phyloP scores from a whole-genome alignment of 768 basidiomycete genomes.

The Tulasnella sp. region DNA sequence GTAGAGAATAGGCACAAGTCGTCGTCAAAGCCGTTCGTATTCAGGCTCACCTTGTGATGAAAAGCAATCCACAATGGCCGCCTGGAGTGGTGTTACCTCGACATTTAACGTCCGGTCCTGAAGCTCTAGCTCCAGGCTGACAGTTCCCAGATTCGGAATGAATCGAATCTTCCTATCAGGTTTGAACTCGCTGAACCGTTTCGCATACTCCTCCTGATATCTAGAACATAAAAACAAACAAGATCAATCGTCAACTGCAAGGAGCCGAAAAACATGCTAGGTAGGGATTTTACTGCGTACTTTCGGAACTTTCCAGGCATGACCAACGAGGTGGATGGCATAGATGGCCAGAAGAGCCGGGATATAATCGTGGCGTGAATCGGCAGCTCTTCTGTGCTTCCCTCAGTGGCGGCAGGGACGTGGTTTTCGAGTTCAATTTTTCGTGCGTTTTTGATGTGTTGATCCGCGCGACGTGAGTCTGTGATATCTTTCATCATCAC shows the following conservation, averaged over 20 bases:
- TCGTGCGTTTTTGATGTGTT: slow-evolving; percentile 53
- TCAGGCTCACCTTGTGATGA: slow-evolving; percentile 45
- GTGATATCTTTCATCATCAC: slow-evolving; percentile 98
- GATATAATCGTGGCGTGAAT: slow-evolving; percentile 90
- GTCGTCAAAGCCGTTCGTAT: neutral
- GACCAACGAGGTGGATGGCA: slow-evolving; percentile 43
- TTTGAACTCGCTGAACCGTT: slow-evolving; percentile 72
- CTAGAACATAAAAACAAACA: slow-evolving; percentile 29
- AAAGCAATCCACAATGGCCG: slow-evolving; percentile 82
- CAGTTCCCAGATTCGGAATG: slow-evolving; percentile 80
- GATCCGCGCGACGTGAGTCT: slow-evolving; percentile 82
- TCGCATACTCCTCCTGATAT: slow-evolving; percentile 63
- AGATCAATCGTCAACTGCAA: neutral
- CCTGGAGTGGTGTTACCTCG: slow-evolving; percentile 75
- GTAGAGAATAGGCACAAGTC: neutral
- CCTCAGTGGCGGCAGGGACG: neutral
- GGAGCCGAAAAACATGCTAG: neutral
- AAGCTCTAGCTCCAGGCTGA: slow-evolving; percentile 69
- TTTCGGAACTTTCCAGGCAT: slow-evolving; percentile 79
- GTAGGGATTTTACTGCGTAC: slow-evolving; percentile 35
- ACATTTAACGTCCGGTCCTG: slow-evolving; percentile 66
- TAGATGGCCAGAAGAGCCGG: slow-evolving; percentile 88
- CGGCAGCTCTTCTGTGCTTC: slow-evolving; percentile 37
- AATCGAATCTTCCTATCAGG: slow-evolving; percentile 87
- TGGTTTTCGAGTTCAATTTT: slow-evolving; percentile 38